A percentile compares a stretch with the other conserved stretches of the same genome.
Evolutionary conservation across 83 land plant species (phyloP).

Genomic region (Thuja plicata): DNA sequence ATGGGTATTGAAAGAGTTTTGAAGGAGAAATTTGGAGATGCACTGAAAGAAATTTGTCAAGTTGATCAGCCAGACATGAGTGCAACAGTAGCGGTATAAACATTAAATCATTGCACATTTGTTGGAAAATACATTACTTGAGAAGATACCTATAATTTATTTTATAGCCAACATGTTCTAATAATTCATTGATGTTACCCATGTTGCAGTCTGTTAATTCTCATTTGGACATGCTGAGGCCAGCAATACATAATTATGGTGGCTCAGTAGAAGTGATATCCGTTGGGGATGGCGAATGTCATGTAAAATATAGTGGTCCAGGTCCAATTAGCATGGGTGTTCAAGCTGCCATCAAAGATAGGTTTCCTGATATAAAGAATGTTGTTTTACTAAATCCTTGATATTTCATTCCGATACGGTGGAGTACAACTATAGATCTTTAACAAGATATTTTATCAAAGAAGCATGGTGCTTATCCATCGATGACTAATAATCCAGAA

Average conservation of each 20-base stretch:
- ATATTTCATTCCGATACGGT: background rate
- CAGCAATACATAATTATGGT: constrained; percentile 88
- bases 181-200: background rate
- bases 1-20: constrained; percentile 96
- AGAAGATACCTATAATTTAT: background rate
- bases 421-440: background rate
- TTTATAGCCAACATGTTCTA: background rate
- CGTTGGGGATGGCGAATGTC: constrained; percentile 69
- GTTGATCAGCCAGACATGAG: constrained; percentile 62
- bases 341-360: constrained; percentile 96
- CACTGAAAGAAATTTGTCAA: constrained; percentile 82
- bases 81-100: constrained; percentile 66
- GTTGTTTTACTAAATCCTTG: constrained; percentile 42
- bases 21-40: constrained; percentile 92
- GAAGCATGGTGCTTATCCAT: background rate
- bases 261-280: constrained; percentile 87
- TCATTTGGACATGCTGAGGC: constrained; percentile 88
- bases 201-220: constrained; percentile 71
- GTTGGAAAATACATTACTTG: background rate
- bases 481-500: background rate
- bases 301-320: constrained; percentile 79
- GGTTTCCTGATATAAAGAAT: constrained; percentile 80
- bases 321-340: constrained; percentile 90
- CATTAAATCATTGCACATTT: constrained; percentile 5
- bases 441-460: background rate